Conservation (phyloP, 768 basidiomycete genomes). For the Hygrophoropsis aurantiaca region DNA sequence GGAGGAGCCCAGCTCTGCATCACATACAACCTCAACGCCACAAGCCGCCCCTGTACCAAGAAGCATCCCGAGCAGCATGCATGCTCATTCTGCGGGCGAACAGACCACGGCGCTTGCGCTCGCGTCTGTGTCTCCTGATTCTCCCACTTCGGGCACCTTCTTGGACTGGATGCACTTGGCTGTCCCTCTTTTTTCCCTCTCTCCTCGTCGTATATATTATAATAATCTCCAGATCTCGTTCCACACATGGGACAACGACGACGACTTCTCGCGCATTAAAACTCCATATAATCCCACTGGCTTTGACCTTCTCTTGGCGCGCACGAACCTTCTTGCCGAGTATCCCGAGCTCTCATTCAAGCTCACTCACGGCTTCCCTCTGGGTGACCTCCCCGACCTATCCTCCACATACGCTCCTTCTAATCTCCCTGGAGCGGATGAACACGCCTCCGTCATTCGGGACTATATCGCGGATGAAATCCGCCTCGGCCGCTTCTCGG, state of each 20-base stretch:
- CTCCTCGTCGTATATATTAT: neutral
- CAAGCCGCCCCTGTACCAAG: neutral
- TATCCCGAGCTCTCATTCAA: slow-evolving; percentile 2
- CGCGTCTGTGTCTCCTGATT: neutral
- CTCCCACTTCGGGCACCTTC: neutral
- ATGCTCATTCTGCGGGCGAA: neutral
- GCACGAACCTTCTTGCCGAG: neutral
- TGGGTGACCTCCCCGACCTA: slow-evolving; percentile 6
- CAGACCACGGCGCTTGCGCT: neutral
- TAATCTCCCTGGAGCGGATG: slow-evolving; percentile 6
- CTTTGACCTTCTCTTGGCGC: neutral
- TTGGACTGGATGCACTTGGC: neutral
- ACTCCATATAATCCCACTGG: neutral
- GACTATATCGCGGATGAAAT: slow-evolving; percentile 6
- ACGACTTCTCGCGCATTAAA: neutral
- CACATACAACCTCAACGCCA: neutral
- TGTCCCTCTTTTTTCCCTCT: neutral
- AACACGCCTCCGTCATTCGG: slow-evolving; percentile 3
- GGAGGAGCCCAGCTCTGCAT: neutral
- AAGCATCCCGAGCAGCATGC: neutral
- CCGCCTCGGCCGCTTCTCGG: slow-evolving; percentile 1
- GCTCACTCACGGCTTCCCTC: slow-evolving; percentile 8
- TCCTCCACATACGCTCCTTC: slow-evolving; percentile 7
- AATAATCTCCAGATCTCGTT: neutral
- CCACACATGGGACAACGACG: neutral